A percentile compares a stretch with the other conserved stretches of the same genome.
phyloP scores from a whole-genome alignment of 495 filamentous ascomycete genomes.

The Hypoxylon lenormandii region DNA sequence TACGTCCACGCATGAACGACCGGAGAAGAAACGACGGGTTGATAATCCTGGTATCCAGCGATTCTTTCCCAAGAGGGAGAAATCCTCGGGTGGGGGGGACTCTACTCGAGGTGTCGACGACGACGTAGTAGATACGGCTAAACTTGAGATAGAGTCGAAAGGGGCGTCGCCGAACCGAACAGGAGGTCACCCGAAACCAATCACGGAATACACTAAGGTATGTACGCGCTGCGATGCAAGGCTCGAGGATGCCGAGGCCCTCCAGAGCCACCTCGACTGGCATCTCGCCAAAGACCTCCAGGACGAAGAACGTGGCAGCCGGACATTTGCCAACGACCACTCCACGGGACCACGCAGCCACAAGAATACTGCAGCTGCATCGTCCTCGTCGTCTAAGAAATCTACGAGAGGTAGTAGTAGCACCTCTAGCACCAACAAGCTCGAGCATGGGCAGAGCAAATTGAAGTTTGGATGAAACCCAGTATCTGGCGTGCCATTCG shows the following conservation, averaged over 20 bases:
- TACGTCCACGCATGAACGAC: conserved; percentile 50
- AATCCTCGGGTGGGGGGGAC: conserved; percentile 45
- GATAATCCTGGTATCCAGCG: conserved; percentile 66
- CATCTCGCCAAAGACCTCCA: conserved; percentile 92
- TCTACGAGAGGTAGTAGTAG: conserved; percentile 42
- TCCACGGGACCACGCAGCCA: conserved; percentile 48
- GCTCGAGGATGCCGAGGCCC: conserved; percentile 65
- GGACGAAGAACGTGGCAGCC: conserved; percentile 66
- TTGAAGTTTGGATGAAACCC: conserved; percentile 73
- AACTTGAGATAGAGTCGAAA: conserved; percentile 35
- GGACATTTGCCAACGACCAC: conserved; percentile 56
- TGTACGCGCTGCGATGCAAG: conserved; percentile 75
- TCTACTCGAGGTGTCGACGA: conserved; percentile 45
- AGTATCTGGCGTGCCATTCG: conserved; percentile 42
- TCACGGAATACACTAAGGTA: conserved; percentile 59
- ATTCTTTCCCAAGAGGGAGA: conserved; percentile 66
- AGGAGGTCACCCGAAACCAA: conserved; percentile 53
- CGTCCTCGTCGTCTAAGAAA: conserved; percentile 48
- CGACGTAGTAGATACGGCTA: conserved; percentile 41
- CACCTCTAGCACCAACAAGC: conserved; percentile 57
- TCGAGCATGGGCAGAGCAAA: conserved; percentile 81
- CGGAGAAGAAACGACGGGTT: conserved; percentile 66
- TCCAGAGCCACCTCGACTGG: conserved; percentile 90
- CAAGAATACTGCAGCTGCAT: conserved; percentile 53
- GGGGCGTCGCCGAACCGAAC: conserved; percentile 40